Percentiles rank a stretch among this genome's conserved stretches.
Conservation (phyloP, 2,329 filamentous ascomycete species). For the Cordyceps fumosorosea region DNA sequence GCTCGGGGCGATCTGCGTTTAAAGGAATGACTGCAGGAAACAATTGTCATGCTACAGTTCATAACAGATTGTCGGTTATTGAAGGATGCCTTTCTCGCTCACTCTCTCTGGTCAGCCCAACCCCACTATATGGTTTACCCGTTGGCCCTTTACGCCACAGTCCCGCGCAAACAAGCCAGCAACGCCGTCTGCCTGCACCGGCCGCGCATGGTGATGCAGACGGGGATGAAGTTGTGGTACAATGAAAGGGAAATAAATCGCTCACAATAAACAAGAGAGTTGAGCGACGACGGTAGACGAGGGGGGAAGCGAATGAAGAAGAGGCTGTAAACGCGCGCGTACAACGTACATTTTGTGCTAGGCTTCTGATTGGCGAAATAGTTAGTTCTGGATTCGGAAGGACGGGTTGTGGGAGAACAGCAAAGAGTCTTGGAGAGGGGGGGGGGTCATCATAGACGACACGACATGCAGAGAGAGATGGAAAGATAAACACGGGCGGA, state of each 20-base stretch:
- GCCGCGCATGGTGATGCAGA: neutral
- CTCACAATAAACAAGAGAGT: neutral
- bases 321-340: constrained; percentile 5
- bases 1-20: neutral
- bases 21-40: neutral
- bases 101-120: neutral
- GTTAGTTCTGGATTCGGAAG: neutral
- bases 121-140: neutral
- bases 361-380: neutral
- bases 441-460: neutral
- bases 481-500: neutral
- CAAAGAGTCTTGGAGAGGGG: neutral
- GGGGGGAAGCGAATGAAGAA: constrained; percentile 1
- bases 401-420: neutral
- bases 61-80: neutral
- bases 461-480: neutral
- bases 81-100: neutral
- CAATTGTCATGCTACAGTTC: neutral
- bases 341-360: neutral
- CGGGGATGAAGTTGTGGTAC: no score
- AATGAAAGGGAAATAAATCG: neutral
- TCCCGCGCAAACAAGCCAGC: neutral
- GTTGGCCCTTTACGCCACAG: neutral
- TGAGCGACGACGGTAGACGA: neutral
- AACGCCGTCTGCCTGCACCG: neutral